phyloP scores from a whole-genome alignment of 768 basidiomycete genomes.

The Amanita jacksonii region DNA sequence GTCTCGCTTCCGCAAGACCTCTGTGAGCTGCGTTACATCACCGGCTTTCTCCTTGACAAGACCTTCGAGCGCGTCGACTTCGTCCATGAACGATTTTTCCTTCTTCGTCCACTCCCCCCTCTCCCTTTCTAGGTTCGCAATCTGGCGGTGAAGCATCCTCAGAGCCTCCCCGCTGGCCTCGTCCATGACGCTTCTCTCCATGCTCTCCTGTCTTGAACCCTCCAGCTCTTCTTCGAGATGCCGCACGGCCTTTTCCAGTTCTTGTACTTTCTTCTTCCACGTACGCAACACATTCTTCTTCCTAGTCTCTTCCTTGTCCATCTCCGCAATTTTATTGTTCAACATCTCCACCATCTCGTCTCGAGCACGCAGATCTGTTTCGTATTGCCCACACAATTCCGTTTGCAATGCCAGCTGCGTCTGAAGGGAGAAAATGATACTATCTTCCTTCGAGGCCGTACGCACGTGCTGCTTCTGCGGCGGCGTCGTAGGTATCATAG shows the following conservation, averaged over 20 bases:
- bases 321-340: constrained; percentile 37
- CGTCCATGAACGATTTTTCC: constrained; percentile 31
- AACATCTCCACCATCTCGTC: constrained; percentile 65
- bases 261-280: constrained; percentile 73
- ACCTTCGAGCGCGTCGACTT: constrained; percentile 41
- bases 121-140: constrained; percentile 66
- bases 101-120: constrained; percentile 36
- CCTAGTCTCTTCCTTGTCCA: constrained; percentile 57
- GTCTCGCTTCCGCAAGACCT: constrained; percentile 36
- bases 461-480: constrained; percentile 40
- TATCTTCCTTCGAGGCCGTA: constrained; percentile 62
- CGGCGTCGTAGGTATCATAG: constrained; percentile 61
- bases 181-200: constrained; percentile 78
- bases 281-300: constrained; percentile 41
- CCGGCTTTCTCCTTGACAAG: constrained; percentile 35
- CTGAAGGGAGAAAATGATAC: constrained; percentile 60
- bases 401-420: constrained; percentile 68
- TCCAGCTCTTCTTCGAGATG: constrained; percentile 84
- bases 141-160: constrained; percentile 70
- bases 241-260: constrained; percentile 59
- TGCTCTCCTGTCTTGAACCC: constrained; percentile 66
- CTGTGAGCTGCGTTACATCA: constrained; percentile 35
- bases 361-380: constrained; percentile 61
- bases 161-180: constrained; percentile 73
- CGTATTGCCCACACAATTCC: constrained; percentile 69